phyloP scores from a whole-genome alignment of 129 eudicot genomes.

The Calendula officinalis region DNA sequence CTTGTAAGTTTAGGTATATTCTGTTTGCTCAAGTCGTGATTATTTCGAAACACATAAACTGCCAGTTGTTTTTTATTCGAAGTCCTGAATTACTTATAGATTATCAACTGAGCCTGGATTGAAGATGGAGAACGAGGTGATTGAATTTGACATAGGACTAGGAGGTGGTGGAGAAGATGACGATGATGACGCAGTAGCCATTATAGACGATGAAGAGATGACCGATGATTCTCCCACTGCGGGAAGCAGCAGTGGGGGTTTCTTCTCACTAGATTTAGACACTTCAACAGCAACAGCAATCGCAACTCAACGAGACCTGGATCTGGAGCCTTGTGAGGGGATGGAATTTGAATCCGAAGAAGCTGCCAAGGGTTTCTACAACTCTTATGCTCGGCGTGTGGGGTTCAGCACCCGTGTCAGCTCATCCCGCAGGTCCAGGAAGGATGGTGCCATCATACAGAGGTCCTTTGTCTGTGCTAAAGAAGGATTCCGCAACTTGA shows the following conservation, averaged over 20 bases:
- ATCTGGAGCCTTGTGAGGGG: slow-evolving; percentile 56
- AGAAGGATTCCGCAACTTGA: slow-evolving; percentile 52
- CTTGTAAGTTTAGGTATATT: too few relatives aligned
- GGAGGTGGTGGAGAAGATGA: slow-evolving; percentile 41
- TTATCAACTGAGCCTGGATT: slow-evolving; percentile 13
- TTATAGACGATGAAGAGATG: slow-evolving; percentile 43
- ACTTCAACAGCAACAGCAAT: slow-evolving; percentile 1
- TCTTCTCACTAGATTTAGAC: slow-evolving; percentile 9
- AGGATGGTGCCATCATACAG: slow-evolving; percentile 58
- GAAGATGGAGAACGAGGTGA: slow-evolving; percentile 46
- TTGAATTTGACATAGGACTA: slow-evolving; percentile 50
- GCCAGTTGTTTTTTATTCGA: too few relatives aligned
- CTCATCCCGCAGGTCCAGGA: slow-evolving; percentile 59
- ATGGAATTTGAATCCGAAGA: slow-evolving; percentile 68
- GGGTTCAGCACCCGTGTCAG: slow-evolving; percentile 64
- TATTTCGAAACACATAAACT: too few relatives aligned
- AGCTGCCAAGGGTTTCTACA: slow-evolving; percentile 61
- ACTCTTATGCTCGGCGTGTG: slow-evolving; percentile 54
- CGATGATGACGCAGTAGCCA: slow-evolving; percentile 37
- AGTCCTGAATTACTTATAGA: too few relatives aligned
- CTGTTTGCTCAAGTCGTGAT: too few relatives aligned
- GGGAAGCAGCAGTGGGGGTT: slow-evolving; percentile 15
- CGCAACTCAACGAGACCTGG: slow-evolving; percentile 33
- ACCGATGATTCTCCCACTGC: slow-evolving; percentile 39
- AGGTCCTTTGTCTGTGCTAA: slow-evolving; percentile 63